A percentile compares a stretch with the other conserved stretches of the same genome.
phyloP scores from a whole-genome alignment of 257 asterid genomes.

The Agastache rugosa region DNA sequence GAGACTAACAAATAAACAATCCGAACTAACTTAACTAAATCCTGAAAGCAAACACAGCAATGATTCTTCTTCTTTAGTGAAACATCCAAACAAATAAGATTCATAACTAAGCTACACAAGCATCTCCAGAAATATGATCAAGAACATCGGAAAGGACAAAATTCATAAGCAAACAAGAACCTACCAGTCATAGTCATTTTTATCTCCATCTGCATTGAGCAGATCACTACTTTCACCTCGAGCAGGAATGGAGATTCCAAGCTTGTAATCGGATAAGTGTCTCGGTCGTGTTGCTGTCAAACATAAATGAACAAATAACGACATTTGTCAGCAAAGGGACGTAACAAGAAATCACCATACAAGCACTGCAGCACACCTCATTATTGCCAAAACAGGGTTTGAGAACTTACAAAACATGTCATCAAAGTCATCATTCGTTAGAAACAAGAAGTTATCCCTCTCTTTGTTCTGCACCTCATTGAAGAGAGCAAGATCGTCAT shows the following conservation, averaged over 20 bases:
- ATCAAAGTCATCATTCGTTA: constrained; percentile 78
- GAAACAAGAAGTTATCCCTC: constrained; percentile 84
- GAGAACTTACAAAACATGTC: constrained; percentile 75
- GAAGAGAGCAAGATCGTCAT: constrained; percentile 90
- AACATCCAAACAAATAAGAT: constrained; percentile 13
- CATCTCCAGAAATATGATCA: constrained; percentile 4
- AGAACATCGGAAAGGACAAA: constrained; percentile 22
- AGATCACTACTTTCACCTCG: constrained; percentile 89
- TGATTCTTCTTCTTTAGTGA: constrained; percentile 10
- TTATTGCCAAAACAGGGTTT: constrained; percentile 31
- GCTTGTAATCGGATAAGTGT: constrained; percentile 67
- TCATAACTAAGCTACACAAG: background rate
- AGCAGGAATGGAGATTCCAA: constrained; percentile 78
- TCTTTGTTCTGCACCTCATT: constrained; percentile 88
- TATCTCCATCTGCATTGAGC: constrained; percentile 86
- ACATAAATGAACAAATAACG: constrained; percentile 38
- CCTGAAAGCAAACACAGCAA: constrained; percentile 17
- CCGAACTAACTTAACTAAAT: constrained; percentile 19
- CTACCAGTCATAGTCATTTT: constrained; percentile 95
- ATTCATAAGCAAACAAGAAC: constrained; percentile 35
- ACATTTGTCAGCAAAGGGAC: constrained; percentile 41
- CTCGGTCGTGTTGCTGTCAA: constrained; percentile 71
- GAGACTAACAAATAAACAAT: constrained; percentile 14
- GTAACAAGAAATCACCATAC: constrained; percentile 25
- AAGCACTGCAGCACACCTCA: constrained; percentile 22